Conservation (phyloP, 1,284 basidiomycete species). For the Mycosarcoma maydis region DNA sequence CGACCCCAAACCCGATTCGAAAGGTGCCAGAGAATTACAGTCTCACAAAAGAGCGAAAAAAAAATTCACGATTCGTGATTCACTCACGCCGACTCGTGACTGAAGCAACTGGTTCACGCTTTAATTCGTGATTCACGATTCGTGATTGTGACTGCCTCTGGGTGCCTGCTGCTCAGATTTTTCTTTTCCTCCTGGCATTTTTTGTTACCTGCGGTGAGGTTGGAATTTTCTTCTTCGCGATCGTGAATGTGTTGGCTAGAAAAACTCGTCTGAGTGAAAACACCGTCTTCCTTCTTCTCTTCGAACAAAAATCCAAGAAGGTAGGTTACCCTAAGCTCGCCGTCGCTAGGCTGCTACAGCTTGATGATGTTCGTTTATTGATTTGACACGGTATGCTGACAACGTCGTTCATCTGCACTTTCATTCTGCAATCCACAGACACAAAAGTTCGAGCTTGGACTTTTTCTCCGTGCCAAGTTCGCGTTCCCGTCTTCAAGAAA, state of each 20-base stretch:
- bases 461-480: constrained; percentile 53
- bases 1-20: no score
- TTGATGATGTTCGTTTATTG: background rate
- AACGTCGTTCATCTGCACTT: background rate
- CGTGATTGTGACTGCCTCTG: no score
- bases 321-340: constrained; percentile 24
- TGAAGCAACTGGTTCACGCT: no score
- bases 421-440: constrained; percentile 22
- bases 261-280: constrained; percentile 5
- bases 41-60: no score
- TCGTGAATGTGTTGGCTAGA: no score
- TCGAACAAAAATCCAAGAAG: constrained; percentile 58
- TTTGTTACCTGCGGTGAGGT: background rate
- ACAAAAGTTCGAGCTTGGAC: constrained; percentile 58
- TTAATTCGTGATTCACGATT: no score
- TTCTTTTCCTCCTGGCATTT: no score
- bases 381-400: constrained; percentile 3
- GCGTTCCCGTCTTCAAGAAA: constrained; percentile 60
- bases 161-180: no score
- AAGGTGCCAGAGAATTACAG: no score
- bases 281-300: constrained; percentile 37
- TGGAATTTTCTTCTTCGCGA: background rate
- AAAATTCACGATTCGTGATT: no score
- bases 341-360: background rate
- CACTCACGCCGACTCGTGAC: no score